phyloP scores from a whole-genome alignment of 306 rosid genomes.

The Comarum palustre region DNA sequence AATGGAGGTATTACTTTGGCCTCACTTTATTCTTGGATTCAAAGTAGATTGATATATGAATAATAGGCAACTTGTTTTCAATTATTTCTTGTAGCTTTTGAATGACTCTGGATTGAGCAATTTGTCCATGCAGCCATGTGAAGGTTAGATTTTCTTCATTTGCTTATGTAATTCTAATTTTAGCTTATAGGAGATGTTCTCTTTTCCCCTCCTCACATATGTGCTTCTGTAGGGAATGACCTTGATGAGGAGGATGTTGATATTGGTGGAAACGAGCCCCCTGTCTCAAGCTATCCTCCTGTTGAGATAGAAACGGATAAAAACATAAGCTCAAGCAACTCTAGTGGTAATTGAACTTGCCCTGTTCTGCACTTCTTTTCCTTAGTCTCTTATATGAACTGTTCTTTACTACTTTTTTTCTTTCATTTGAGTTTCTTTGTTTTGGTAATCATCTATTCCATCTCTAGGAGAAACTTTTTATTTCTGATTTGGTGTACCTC shows the following conservation, averaged over 20 bases:
- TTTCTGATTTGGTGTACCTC: not conserved
- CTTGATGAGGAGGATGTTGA: constrained; percentile 67
- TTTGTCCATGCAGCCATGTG: constrained; percentile 73
- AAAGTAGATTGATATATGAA: not conserved
- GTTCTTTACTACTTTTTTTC: not conserved
- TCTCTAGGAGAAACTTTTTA: not conserved
- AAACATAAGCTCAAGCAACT: constrained; percentile 40
- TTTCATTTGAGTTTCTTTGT: not conserved
- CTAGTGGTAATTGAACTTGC: constrained; percentile 42
- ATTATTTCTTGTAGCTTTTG: constrained; percentile 50
- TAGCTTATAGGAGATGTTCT: not conserved
- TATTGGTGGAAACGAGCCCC: constrained; percentile 67
- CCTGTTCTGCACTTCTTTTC: not conserved
- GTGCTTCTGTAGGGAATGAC: constrained; percentile 52
- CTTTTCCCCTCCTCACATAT: constrained; percentile 2
- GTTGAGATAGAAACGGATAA: constrained; percentile 55
- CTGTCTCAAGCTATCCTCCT: constrained; percentile 61
- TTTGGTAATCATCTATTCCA: not conserved
- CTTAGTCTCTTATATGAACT: constrained; percentile 4
- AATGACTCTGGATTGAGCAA: constrained; percentile 82
- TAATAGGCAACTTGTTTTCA: not conserved
- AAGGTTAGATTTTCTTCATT: constrained; percentile 44
- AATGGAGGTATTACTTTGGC: constrained; percentile 51
- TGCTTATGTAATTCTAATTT: constrained; percentile 10
- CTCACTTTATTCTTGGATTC: constrained; percentile 3